Base-by-base conservation (phyloP, 2,329 filamentous ascomycete genomes). In the Colletotrichum karsti region DNA sequence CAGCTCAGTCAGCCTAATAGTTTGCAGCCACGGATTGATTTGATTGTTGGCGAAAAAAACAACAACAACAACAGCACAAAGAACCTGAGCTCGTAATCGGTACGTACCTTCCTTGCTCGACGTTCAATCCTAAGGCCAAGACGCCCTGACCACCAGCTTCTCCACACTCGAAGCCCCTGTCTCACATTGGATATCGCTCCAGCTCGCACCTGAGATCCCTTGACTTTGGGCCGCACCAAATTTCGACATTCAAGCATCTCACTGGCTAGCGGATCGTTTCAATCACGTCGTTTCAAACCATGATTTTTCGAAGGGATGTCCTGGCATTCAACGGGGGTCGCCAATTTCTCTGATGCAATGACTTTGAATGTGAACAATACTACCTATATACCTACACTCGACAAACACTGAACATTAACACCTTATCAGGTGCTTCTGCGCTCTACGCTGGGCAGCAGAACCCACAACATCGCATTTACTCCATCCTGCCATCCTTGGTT, bases 261-360 rank as follows among this genome's bases (percentile, higher is more conserved):
- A 67, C 60, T 67, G 64, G 64, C 46, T 33, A 50, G 46, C 28
- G 60, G 20, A 55, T 44, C 65, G 53, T 69, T 69, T 67, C 62
- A 62, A 67, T 69, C 62, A 44, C 55, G 42, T 67, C 62, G 62
- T 69, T 69, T 61, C 66, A 66, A 64, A 53, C 33, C 44, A 24
- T 51, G 60, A 48, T 59, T 59, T 41, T n/a, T 53, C 20, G 33
- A 30, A 48, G 53, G 37, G n/a, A 63, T 63, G 46, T 30, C 60
- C 60, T 20, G 60, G 53, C 26, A 59, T 57, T 41, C 60, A 10
- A 37, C 20, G 5, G 22, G 20, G 30, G 22, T 12, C 41, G n/a
- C 44, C 24, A 48, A 56, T 41, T 26, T 48, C 48, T 42, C 63
- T 26, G 5, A 24, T n/a, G 35, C 9, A 28, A 44, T 58, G 22